phyloP scores from a whole-genome alignment of 768 basidiomycete species.

The Cystofilobasidium capitatum region DNA sequence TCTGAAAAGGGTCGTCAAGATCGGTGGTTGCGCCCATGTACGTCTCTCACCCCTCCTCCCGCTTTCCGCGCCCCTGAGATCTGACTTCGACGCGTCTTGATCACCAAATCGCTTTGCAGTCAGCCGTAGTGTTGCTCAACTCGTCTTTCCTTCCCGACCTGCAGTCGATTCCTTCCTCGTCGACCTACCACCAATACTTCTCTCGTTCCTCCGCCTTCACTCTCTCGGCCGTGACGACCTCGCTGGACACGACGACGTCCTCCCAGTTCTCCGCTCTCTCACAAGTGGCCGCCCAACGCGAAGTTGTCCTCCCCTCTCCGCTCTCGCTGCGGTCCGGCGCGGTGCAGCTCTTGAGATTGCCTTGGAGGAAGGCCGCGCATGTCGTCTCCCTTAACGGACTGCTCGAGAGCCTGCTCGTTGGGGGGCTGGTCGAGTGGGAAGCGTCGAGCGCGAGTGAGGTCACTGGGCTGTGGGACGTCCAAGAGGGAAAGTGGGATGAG shows the following conservation, averaged over 20 bases:
- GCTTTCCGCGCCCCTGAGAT: not conserved
- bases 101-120: constrained; percentile 20
- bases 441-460: constrained; percentile 63
- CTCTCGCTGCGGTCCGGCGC: constrained; percentile 64
- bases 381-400: constrained; percentile 70
- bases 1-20: constrained; percentile 58
- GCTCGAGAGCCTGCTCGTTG: constrained; percentile 46
- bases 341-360: constrained; percentile 65
- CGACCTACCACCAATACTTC: constrained; percentile 66
- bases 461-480: constrained; percentile 66
- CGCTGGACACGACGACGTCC: constrained; percentile 1
- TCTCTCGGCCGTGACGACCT: not conserved
- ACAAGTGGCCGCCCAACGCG: constrained; percentile 32
- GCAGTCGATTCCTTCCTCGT: constrained; percentile 67
- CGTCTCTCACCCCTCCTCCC: constrained; percentile 28
- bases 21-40: constrained; percentile 71
- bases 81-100: not conserved
- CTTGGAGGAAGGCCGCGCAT: constrained; percentile 67
- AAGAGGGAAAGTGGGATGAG: constrained; percentile 64
- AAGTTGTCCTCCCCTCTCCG: constrained; percentile 65
- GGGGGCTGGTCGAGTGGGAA: constrained; percentile 60
- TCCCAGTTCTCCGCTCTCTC: constrained; percentile 4
- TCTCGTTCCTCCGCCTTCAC: constrained; percentile 56
- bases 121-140: constrained; percentile 16
- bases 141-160: constrained; percentile 34